These are phyloP conservation scores for Gossypium davidsonii DNA, from an alignment of 441 rosid species.

Conservation along the genomic window DNA sequence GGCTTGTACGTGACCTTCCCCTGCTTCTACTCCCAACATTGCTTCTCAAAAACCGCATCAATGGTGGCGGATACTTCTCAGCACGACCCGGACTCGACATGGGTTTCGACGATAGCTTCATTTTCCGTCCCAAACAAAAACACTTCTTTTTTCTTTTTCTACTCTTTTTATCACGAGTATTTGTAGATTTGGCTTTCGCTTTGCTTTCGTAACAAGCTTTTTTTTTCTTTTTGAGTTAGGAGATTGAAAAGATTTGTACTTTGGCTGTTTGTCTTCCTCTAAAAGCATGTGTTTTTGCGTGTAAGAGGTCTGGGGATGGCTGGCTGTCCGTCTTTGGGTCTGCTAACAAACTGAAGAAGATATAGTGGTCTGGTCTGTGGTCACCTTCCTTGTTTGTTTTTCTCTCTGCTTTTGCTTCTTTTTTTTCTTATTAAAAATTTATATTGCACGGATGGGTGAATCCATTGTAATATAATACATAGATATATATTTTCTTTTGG, in stretches of 20 bases:
- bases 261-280: neutral
- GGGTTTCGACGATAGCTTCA: constrained; percentile 55
- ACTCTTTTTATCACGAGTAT: neutral
- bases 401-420: neutral
- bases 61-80: constrained; percentile 77
- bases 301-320: neutral
- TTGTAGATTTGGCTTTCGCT: neutral
- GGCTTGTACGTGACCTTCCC: constrained; percentile 75
- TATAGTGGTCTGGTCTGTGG: constrained; percentile 4
- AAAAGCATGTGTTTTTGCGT: constrained; percentile 11
- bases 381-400: neutral
- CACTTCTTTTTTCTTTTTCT: neutral
- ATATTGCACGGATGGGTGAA: constrained; percentile 45
- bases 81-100: constrained; percentile 85
- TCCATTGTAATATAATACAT: constrained; percentile 10
- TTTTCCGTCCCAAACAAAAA: neutral
- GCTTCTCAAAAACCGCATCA: constrained; percentile 70
- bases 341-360: constrained; percentile 11
- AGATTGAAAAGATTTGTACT: neutral
- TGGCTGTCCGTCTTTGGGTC: constrained; percentile 1
- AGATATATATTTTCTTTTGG: constrained; percentile 1
- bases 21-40: constrained; percentile 63
- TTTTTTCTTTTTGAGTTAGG: neutral
- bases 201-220: neutral
- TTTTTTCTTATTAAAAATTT: constrained; percentile 7